phyloP scores from a whole-genome alignment of 495 filamentous ascomycete genomes.

The Daldinia concentrica region DNA sequence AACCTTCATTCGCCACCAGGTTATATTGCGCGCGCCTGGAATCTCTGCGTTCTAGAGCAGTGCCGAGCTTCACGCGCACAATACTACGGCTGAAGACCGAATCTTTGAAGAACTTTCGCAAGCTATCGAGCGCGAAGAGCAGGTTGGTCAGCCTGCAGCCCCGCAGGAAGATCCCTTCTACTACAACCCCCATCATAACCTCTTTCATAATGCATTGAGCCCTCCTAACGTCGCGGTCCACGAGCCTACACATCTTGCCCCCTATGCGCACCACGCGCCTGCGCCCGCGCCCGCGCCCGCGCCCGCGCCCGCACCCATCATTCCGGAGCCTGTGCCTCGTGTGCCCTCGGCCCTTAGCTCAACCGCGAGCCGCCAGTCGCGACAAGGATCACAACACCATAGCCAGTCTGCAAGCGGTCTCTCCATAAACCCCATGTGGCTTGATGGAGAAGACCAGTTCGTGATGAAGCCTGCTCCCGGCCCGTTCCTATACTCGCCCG shows the following conservation, averaged over 20 bases:
- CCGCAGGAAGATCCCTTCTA: constrained; percentile 34
- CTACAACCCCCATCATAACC: neutral
- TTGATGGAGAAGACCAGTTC: neutral
- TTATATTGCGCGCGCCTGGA: constrained; percentile 15
- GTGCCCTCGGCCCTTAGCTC: neutral
- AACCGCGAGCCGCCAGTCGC: neutral
- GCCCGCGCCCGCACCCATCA: neutral
- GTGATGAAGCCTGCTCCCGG: constrained; percentile 22
- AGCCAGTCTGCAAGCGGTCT: neutral
- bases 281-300: neutral
- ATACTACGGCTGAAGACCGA: constrained; percentile 11
- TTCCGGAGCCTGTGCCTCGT: neutral
- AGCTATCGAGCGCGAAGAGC: constrained; percentile 11
- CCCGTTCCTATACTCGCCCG: constrained; percentile 31
- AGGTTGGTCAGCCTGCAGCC: neutral
- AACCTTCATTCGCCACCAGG: constrained; percentile 21
- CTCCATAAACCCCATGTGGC: neutral
- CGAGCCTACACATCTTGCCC: neutral
- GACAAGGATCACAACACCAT: neutral
- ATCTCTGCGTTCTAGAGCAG: constrained; percentile 34
- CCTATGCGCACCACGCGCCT: neutral
- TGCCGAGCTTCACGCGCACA: constrained; percentile 23
- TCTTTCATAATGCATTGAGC: neutral
- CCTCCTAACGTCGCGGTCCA: neutral
- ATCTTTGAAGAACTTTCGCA: constrained; percentile 1